phyloP scores from a whole-genome alignment of 257 asterid species.

The Echium plantagineum region DNA sequence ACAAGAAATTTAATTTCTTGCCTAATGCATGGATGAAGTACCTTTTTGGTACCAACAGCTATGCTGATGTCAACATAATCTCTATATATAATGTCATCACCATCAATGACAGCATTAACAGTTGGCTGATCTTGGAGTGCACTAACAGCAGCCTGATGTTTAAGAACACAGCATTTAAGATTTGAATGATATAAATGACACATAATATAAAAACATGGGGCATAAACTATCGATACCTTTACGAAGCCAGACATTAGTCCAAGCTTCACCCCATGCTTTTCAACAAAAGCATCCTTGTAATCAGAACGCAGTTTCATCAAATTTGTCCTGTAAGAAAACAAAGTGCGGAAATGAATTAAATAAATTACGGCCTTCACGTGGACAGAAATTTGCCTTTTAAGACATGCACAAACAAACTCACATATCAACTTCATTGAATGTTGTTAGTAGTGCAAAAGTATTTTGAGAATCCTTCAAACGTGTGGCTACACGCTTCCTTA shows the following conservation, averaged over 20 bases:
- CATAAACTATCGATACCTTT: constrained; percentile 30
- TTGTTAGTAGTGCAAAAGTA: constrained; percentile 91
- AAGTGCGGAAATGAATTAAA: neutral
- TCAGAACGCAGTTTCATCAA: constrained; percentile 96
- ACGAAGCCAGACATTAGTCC: constrained; percentile 97
- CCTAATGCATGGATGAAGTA: constrained; percentile 13
- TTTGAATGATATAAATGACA: neutral
- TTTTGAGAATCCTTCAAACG: constrained; percentile 98
- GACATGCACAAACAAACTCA: constrained; percentile 21
- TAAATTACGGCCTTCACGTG: neutral
- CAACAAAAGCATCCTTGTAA: constrained; percentile 85
- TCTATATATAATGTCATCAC: constrained; percentile 92
- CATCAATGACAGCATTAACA: constrained; percentile 94
- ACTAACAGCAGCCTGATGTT: constrained; percentile 83
- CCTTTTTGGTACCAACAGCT: constrained; percentile 99
- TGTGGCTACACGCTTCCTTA: constrained; percentile 82
- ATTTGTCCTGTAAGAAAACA: constrained; percentile 62
- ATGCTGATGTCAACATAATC: constrained; percentile 91
- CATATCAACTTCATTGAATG: constrained; percentile 99
- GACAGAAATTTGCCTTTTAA: neutral
- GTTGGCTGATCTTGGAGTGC: constrained; percentile 90
- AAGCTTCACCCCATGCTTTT: constrained; percentile 94
- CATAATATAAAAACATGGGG: neutral
- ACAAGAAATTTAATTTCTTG: neutral
- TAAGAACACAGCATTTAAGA: neutral